Conservation (phyloP, 345 rosid genomes). For the Syzygium jambos region DNA sequence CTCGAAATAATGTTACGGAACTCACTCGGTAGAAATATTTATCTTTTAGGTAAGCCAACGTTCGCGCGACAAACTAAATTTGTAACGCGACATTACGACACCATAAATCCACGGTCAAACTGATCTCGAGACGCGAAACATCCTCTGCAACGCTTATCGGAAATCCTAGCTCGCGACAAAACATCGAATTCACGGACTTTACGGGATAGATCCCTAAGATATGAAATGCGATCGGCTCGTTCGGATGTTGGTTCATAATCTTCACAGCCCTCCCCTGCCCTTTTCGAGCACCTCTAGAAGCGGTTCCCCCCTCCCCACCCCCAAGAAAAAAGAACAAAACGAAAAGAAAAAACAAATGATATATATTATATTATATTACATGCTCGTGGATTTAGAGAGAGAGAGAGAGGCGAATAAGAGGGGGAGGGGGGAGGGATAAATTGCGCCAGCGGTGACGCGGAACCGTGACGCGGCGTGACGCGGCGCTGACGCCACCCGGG, state of each 20-base stretch:
- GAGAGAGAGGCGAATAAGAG: too few relatives aligned
- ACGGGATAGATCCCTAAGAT: not conserved
- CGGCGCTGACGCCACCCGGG: not conserved
- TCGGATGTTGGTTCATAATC: fast-evolving
- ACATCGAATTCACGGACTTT: too few relatives aligned
- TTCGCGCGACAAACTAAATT: not conserved
- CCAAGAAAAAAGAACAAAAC: too few relatives aligned
- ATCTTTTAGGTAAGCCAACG: not conserved
- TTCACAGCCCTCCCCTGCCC: not conserved
- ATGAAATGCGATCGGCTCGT: not conserved
- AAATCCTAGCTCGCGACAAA: not conserved
- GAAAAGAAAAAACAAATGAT: not conserved
- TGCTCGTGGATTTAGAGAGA: too few relatives aligned
- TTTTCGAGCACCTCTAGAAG: not conserved
- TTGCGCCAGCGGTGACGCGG: not conserved
- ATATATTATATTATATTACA: too few relatives aligned
- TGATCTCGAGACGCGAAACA: not conserved
- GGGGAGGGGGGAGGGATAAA: not conserved
- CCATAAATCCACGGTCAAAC: not conserved
- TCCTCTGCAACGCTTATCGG: not conserved
- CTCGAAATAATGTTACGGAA: too few relatives aligned
- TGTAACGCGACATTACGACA: too few relatives aligned
- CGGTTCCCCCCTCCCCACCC: not conserved
- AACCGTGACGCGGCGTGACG: not conserved
- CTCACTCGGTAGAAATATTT: too few relatives aligned